Evolutionary conservation across 768 basidiomycete species (phyloP).

Genomic region (Leccinum boreale): DNA sequence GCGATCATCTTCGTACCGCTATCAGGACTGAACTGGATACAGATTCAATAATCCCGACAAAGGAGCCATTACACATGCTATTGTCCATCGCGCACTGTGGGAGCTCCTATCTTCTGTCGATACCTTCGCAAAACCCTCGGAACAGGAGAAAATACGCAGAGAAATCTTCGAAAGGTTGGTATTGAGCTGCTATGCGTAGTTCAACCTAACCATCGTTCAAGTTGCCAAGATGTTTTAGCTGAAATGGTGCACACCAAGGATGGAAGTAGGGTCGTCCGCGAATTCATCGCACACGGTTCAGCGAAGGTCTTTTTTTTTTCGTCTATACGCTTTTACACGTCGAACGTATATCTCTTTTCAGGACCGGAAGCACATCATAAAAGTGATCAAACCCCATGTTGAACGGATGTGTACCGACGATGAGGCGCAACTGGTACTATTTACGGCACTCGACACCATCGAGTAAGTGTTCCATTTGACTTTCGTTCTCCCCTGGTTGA

Average conservation of each 20-base stretch:
- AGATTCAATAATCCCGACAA: conserved; percentile 94
- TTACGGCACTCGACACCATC: conserved; percentile 85
- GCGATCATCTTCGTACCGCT: neutral
- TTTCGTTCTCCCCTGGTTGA: neutral
- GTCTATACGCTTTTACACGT: neutral
- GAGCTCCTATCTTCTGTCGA: conserved; percentile 74
- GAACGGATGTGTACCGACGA: conserved; percentile 86
- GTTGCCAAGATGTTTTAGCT: conserved; percentile 80
- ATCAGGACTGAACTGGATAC: neutral
- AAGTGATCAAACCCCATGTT: conserved; percentile 85
- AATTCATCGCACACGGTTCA: conserved; percentile 77
- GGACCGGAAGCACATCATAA: conserved; percentile 91
- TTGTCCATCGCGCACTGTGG: conserved; percentile 85
- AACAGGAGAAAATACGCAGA: conserved; percentile 67
- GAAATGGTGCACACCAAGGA: conserved; percentile 96
- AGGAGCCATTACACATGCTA: conserved; percentile 79
- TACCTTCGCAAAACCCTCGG: conserved; percentile 54
- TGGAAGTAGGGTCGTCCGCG: conserved; percentile 81
- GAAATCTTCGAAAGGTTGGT: conserved; percentile 80
- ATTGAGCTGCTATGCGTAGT: neutral
- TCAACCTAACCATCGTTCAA: conserved; percentile 26
- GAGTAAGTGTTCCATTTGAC: conserved; percentile 53
- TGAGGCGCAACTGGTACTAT: conserved; percentile 86
- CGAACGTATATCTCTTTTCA: conserved; percentile 20
- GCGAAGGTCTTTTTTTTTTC: conserved; percentile 58